Conservation (phyloP, 176 grass and related monocot species). For the Cenchrus purpureus region DNA sequence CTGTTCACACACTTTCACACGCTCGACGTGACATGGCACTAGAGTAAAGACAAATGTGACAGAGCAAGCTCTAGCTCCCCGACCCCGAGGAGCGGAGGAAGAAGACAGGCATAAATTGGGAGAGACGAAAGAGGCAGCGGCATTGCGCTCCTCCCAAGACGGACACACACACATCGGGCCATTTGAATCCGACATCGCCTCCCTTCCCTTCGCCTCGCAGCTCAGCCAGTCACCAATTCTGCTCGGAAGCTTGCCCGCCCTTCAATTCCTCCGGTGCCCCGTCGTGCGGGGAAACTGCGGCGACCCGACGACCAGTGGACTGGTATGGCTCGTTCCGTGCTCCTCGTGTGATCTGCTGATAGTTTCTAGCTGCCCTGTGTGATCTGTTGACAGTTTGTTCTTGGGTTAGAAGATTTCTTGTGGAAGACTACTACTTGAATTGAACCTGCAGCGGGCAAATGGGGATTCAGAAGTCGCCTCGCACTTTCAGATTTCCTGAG, state of each 20-base stretch:
- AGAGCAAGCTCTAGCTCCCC: neutral
- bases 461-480: too few species aligned
- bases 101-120: neutral
- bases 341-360: neutral
- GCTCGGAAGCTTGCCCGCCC: neutral
- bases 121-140: constrained; percentile 12
- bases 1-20: neutral
- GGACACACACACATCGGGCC: neutral
- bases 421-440: neutral
- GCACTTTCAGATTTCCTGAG: constrained; percentile 14
- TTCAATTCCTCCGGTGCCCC: neutral
- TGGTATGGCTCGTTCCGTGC: constrained; percentile 7
- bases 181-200: constrained; percentile 26
- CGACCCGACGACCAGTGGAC: neutral
- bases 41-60: constrained; percentile 22
- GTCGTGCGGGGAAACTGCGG: neutral
- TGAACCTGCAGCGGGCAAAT: neutral
- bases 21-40: neutral
- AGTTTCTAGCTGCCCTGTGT: constrained; percentile 1
- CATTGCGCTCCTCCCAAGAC: constrained; percentile 19
- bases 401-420: constrained; percentile 13
- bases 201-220: constrained; percentile 2
- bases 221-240: constrained; percentile 27
- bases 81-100: constrained; percentile 7
- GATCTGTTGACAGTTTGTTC: neutral